Percentiles rank a stretch among this genome's conserved stretches.
Evolutionary conservation across 768 basidiomycete species (phyloP).

Genomic region (Rhizopogon sp.): DNA sequence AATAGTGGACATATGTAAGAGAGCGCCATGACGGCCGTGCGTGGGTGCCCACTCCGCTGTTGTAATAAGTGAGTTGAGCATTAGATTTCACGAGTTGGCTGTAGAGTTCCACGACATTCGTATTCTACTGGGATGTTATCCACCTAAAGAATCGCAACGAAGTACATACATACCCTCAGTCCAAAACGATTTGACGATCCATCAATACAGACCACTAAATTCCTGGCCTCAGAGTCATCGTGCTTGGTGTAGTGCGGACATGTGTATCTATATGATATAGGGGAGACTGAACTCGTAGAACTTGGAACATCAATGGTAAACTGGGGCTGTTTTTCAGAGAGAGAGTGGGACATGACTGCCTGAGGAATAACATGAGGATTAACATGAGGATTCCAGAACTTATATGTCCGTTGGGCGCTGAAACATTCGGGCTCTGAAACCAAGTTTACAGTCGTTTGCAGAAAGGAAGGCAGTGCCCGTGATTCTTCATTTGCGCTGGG

Average conservation of each 20-base stretch:
- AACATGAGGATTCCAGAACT: background rate
- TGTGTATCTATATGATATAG: background rate
- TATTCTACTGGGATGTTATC: conserved; percentile 16
- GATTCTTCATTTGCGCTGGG: too few relatives aligned
- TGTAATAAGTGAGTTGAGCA: conserved; percentile 23
- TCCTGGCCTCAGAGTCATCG: background rate
- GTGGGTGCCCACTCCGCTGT: conserved; percentile 29
- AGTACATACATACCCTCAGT: background rate
- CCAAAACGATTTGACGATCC: conserved; percentile 13
- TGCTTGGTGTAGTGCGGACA: background rate
- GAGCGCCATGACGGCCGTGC: conserved; percentile 8
- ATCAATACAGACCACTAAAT: conserved; percentile 16
- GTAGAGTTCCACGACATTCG: conserved; percentile 28
- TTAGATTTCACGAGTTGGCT: conserved; percentile 11
- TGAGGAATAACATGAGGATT: background rate
- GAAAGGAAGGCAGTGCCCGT: too few relatives aligned
- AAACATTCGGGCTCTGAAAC: background rate
- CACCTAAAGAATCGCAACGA: background rate
- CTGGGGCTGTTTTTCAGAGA: background rate
- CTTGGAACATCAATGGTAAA: background rate
- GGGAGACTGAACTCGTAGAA: background rate
- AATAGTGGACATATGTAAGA: conserved; percentile 15
- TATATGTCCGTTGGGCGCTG: background rate
- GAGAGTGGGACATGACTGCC: background rate
- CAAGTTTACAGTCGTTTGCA: too few relatives aligned